Conservation (phyloP, 1,284 basidiomycete genomes). For the Trametes versicolor region DNA sequence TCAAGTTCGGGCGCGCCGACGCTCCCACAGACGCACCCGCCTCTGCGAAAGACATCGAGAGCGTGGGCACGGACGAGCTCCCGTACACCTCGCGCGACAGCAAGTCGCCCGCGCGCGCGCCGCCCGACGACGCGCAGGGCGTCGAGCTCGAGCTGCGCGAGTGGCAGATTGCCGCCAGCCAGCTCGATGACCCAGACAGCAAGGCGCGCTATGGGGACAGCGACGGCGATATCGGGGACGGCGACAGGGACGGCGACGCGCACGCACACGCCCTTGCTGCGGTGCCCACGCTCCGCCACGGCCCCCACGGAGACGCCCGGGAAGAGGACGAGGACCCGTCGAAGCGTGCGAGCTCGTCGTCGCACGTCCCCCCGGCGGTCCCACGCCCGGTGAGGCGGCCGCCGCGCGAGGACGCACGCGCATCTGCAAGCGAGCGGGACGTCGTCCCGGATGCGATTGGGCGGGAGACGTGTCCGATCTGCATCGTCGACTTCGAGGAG, state of each 20-base stretch:
- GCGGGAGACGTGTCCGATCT: slow-evolving; percentile 91
- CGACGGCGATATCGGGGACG: neutral
- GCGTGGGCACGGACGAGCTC: slow-evolving; percentile 15
- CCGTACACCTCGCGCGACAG: slow-evolving; percentile 1
- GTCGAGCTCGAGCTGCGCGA: slow-evolving; percentile 32
- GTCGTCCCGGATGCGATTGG: slow-evolving; percentile 74
- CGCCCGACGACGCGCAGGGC: slow-evolving; percentile 13
- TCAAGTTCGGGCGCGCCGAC: slow-evolving; percentile 74
- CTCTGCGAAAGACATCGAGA: slow-evolving; percentile 48
- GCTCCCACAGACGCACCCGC: slow-evolving; percentile 13
- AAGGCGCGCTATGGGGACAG: slow-evolving; percentile 2
- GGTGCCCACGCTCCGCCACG: slow-evolving; percentile 12
- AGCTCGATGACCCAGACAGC: slow-evolving; percentile 15
- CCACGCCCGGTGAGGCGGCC: slow-evolving; percentile 30
- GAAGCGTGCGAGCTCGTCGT: slow-evolving; percentile 29
- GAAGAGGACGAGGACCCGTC: slow-evolving; percentile 16
- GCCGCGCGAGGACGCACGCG: neutral
- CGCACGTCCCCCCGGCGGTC: slow-evolving; percentile 26
- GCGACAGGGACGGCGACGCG: neutral
- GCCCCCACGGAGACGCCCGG: slow-evolving; percentile 1
- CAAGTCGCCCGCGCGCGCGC: neutral
- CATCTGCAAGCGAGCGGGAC: slow-evolving; percentile 42
- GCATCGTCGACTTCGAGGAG: slow-evolving; percentile 91
- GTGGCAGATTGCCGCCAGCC: slow-evolving; percentile 22
- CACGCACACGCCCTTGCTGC: neutral